Evolutionary conservation across 75 land plant genomes (phyloP), one percentile per base, ranked within the genome.

Genomic region (Cryptomeria japonica): DNA sequence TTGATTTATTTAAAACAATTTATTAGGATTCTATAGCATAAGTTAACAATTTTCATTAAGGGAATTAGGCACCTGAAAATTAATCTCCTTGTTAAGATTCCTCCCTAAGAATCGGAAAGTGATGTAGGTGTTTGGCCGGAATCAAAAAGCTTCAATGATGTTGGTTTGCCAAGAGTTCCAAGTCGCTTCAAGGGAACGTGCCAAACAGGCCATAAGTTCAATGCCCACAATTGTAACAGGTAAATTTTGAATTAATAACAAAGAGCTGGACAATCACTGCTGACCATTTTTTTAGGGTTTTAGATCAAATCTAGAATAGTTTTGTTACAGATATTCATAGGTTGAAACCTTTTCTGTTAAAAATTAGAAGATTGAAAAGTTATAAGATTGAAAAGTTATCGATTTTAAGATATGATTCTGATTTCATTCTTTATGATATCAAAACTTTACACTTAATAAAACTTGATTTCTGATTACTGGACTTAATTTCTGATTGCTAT

Each of bases 71-170:
- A 36, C 31, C 64, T 58, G 25, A 19, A 28, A 28, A 68, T 6
- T 25, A 22, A 28, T 25, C 72, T 68, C 46, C 36, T 22, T 10
- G 16, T 58, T 16, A 16, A 19, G 5, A 68, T 22, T 68, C 8
- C 28, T 16, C 1, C 19, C 3, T 3, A 18, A 25, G 6, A 9
- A 13, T 12, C 25, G 75, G 1, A 70, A 3, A 28, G 4, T 18
- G 9, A 39, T 51, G 19, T 90, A 90, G 95, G 96, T 41, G 85
- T 95, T 72, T 95, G 95, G 95, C 96, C 96, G 2, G 95, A 95
- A 75, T 90, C 92, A 0, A 80, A 88, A 87, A 95, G 95, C 90
- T 95, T 94, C 88, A 79, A 61, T 39, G 95, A 94, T 47, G n/a
- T 51, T 13, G 91, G 90, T 16, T 47, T 94, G 86, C 88, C 88